phyloP scores from a whole-genome alignment of 495 filamentous ascomycete genomes.

The Aspergillus homomorphus region DNA sequence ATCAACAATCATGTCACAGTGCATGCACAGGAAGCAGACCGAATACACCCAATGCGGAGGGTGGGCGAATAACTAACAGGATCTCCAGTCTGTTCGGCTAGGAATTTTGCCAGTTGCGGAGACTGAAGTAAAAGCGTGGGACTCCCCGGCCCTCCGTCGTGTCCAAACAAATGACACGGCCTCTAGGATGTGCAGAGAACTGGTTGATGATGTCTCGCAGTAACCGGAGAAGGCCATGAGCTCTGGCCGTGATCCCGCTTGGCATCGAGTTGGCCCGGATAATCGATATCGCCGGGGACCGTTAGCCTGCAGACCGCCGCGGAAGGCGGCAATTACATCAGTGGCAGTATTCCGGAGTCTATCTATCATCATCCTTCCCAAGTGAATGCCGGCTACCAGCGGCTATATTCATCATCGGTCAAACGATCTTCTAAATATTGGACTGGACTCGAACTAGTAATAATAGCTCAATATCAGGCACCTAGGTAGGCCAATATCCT shows the following conservation, averaged over 20 bases:
- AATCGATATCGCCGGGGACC: constrained; percentile 13
- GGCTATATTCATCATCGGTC: too few relatives aligned
- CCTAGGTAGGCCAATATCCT: too few relatives aligned
- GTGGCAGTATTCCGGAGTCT: not conserved
- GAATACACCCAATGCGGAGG: constrained; percentile 19
- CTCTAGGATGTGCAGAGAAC: constrained; percentile 1
- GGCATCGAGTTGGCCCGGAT: constrained; percentile 25
- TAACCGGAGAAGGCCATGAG: constrained; percentile 17
- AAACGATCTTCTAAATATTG: too few relatives aligned
- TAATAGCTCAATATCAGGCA: too few relatives aligned
- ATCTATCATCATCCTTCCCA: too few relatives aligned
- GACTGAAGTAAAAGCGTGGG: not conserved
- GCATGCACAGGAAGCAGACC: constrained; percentile 11
- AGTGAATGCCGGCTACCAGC: too few relatives aligned
- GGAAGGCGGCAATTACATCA: constrained; percentile 3
- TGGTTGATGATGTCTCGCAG: constrained; percentile 5
- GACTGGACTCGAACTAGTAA: too few relatives aligned
- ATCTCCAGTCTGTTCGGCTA: not conserved
- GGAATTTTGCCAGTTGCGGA: not conserved
- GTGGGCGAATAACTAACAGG: constrained; percentile 7
- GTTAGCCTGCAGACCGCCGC: not conserved
- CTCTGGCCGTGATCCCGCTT: constrained; percentile 29
- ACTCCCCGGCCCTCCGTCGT: not conserved
- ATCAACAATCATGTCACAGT: constrained; percentile 18
- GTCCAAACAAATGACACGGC: not conserved